These are phyloP conservation scores for Aspergillus sp. DNA, from an alignment of 2,329 filamentous ascomycete genomes.

Conservation along the genomic window DNA sequence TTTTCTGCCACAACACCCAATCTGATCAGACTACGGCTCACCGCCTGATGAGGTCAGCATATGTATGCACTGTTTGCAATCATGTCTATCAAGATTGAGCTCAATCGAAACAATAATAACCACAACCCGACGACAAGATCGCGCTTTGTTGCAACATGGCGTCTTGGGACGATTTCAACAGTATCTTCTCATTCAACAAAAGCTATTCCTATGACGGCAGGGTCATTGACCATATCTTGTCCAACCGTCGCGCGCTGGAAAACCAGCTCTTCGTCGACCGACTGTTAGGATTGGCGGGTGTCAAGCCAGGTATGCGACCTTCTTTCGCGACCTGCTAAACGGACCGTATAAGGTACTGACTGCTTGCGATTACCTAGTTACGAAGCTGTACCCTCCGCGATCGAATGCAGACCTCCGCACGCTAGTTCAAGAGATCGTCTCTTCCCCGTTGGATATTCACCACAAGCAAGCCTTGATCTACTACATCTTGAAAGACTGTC, in stretches of 20 bases:
- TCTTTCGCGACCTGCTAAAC: background rate
- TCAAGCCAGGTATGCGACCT: slow-evolving; percentile 60
- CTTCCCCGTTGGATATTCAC: slow-evolving; percentile 63
- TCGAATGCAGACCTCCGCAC: slow-evolving; percentile 64
- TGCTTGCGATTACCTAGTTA: slow-evolving; percentile 35
- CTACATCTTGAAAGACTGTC: slow-evolving; percentile 77
- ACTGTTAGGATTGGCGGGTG: slow-evolving; percentile 66
- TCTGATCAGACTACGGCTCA: slow-evolving; percentile 10
- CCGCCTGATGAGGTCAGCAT: slow-evolving; percentile 21
- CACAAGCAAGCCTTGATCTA: slow-evolving; percentile 81
- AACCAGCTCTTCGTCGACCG: slow-evolving; percentile 77
- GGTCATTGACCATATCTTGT: slow-evolving; percentile 61
- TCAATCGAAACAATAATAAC: slow-evolving; percentile 14
- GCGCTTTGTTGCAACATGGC: slow-evolving; percentile 30
- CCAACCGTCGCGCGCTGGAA: slow-evolving; percentile 64
- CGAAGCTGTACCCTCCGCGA: slow-evolving; percentile 71
- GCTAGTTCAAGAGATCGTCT: slow-evolving; percentile 68
- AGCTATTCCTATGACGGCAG: slow-evolving; percentile 63
- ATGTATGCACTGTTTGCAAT: slow-evolving; percentile 8
- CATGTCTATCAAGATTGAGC: background rate
- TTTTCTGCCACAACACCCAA: slow-evolving; percentile 34
- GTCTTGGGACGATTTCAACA: slow-evolving; percentile 61
- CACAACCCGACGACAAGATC: background rate
- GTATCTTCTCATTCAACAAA: slow-evolving; percentile 62
- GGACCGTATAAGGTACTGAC: slow-evolving; percentile 9